These are phyloP conservation scores for Trichoderma virens DNA, from an alignment of 495 filamentous ascomycete genomes.

Conservation along the genomic window DNA sequence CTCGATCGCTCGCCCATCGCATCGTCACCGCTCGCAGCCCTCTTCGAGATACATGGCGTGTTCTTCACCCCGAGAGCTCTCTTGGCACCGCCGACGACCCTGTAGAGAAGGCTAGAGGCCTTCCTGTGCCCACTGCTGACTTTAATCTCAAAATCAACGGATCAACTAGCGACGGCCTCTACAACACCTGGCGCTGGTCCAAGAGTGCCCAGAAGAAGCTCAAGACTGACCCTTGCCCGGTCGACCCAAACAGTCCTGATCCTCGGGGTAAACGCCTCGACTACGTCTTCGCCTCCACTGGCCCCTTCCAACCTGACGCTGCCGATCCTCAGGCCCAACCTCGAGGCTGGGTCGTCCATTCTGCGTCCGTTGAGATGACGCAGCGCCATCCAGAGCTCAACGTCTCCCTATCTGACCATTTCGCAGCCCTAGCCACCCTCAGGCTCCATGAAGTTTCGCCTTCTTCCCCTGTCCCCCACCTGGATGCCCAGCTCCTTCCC, in stretches of 20 bases:
- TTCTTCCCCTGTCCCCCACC: slow-evolving; percentile 10
- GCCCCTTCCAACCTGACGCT: slow-evolving; percentile 15
- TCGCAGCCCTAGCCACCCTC: slow-evolving; percentile 69
- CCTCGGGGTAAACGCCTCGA: slow-evolving; percentile 79
- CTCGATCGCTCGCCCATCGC: slow-evolving; percentile 76
- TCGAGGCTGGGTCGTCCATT: slow-evolving; percentile 57
- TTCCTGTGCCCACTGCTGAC: slow-evolving; percentile 56
- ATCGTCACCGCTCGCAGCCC: slow-evolving; percentile 72
- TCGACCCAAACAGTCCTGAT: slow-evolving; percentile 54
- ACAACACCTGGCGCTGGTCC: slow-evolving; percentile 93
- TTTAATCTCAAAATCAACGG: slow-evolving; percentile 76
- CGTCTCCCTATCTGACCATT: slow-evolving; percentile 90
- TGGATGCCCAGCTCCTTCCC: slow-evolving; percentile 14
- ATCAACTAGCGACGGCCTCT: slow-evolving; percentile 73
- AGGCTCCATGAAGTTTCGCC: slow-evolving; percentile 26
- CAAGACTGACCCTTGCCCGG: slow-evolving; percentile 33
- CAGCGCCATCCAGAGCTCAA: slow-evolving; percentile 70
- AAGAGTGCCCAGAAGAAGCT: slow-evolving; percentile 54
- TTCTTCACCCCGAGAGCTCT: slow-evolving; percentile 71
- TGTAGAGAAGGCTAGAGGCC: slow-evolving; percentile 49
- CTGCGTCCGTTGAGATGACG: slow-evolving; percentile 69
- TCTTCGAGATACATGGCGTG: slow-evolving; percentile 74
- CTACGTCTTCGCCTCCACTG: slow-evolving; percentile 66
- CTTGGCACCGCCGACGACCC: slow-evolving; percentile 59
- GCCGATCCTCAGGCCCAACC: slow-evolving; percentile 11